Percentiles rank a stretch among this genome's conserved stretches.
Evolutionary conservation across 768 basidiomycete genomes (phyloP).

Genomic region (Fomitopsis pulvina): DNA sequence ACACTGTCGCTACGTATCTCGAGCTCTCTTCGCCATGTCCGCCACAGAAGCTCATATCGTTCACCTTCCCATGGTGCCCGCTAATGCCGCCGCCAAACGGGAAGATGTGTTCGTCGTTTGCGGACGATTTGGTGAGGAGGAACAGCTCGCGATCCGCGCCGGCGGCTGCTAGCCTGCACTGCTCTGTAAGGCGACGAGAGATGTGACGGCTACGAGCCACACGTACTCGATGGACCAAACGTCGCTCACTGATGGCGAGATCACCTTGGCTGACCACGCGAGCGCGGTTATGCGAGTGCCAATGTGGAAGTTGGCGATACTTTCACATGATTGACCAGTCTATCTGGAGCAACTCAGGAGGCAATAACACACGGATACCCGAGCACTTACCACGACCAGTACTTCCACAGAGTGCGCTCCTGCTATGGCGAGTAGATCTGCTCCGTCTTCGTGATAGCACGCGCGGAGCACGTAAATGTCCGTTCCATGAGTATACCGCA

Average conservation of each 20-base stretch:
- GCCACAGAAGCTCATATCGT: slow-evolving; percentile 76
- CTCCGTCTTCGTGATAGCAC: slow-evolving; percentile 55
- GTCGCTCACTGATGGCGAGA: slow-evolving; percentile 59
- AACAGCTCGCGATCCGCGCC: slow-evolving; percentile 65
- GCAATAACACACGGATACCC: slow-evolving; percentile 4
- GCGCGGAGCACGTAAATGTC: slow-evolving; percentile 57
- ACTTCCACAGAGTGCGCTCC: slow-evolving; percentile 70
- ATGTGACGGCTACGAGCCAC: not conserved
- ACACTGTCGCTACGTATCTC: slow-evolving; percentile 76
- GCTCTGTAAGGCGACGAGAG: slow-evolving; percentile 3
- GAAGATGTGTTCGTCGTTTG: slow-evolving; percentile 46
- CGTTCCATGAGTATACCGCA: slow-evolving; percentile 52
- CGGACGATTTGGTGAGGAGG: slow-evolving; percentile 52
- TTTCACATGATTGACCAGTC: slow-evolving; percentile 34
- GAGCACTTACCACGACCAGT: slow-evolving; percentile 48
- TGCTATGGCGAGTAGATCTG: slow-evolving; percentile 66
- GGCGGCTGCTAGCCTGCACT: slow-evolving; percentile 57
- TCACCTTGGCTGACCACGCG: slow-evolving; percentile 68
- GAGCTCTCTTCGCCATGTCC: slow-evolving; percentile 60
- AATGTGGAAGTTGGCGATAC: slow-evolving; percentile 67
- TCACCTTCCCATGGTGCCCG: slow-evolving; percentile 75
- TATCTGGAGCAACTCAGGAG: slow-evolving; percentile 26
- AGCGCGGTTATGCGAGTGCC: slow-evolving; percentile 66
- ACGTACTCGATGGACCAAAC: slow-evolving; percentile 68
- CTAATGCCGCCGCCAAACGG: slow-evolving; percentile 75